Evolutionary conservation across 169 alveolate genomes (phyloP), one percentile per base, ranked within the genome.

Genomic region (Miamiensis avidus): DNA sequence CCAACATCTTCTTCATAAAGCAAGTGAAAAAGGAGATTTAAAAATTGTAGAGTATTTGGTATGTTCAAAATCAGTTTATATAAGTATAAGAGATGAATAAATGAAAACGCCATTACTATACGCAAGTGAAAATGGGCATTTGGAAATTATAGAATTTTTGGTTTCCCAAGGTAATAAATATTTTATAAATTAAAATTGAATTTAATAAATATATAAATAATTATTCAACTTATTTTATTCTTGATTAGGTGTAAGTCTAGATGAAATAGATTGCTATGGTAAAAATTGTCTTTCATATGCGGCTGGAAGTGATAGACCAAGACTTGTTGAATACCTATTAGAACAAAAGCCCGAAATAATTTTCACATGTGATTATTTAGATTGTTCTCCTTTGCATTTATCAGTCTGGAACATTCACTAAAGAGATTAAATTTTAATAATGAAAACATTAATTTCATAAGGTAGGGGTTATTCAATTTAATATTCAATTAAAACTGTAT

Each of bases 101-200:
- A 76, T 95, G 31, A 90, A 94, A 82, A 92, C 93, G 28, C 95
- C 97, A 27, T 83, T 95, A 31, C 97, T 93, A 83, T 91, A 93
- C 65, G 91, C 93, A 64, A 83, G 93, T 64, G 87, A 86, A 74
- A 83, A 86, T 78, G 95, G 95, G 1, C 85, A 88, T 86, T 90
- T 81, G 86, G 85, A 83, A 32, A 77, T 88, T 77, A 88, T 87
- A 0, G 91, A 91, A 81, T 88, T 85, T 75, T 78, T 91, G 72
- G 27, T 91, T 29, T 86, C 88, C 77, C 89, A 88, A 1, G 91
- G 91, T 16, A 82, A n/a, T n/a, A n/a, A n/a, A n/a, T n/a, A n/a
- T n/a, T n/a, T n/a, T n/a, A n/a, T n/a, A n/a, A n/a, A n/a, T n/a
- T n/a, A n/a, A n/a, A n/a, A n/a, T n/a, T n/a, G n/a, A n/a, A n/a